These are phyloP conservation scores for Dalbergia oliveri DNA, from an alignment of 306 rosid genomes.

Conservation along the genomic window DNA sequence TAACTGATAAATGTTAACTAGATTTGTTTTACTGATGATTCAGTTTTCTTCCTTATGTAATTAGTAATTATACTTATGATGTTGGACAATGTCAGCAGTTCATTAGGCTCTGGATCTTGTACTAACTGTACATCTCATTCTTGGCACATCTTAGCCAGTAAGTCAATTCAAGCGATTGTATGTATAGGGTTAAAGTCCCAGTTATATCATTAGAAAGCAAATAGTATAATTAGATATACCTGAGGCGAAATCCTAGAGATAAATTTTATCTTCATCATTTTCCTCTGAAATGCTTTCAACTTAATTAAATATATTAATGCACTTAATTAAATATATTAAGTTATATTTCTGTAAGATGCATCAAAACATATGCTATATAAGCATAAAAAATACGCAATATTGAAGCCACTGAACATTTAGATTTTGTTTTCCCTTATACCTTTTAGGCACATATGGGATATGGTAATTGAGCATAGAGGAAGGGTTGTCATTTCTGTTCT, in stretches of 20 bases:
- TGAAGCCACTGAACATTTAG: background rate
- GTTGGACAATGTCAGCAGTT: background rate
- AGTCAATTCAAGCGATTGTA: background rate
- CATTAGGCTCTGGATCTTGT: background rate
- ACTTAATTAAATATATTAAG: too few species aligned
- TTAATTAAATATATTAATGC: too few species aligned
- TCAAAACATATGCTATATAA: background rate
- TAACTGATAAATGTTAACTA: too few species aligned
- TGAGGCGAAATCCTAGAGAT: background rate
- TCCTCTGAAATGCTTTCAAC: background rate
- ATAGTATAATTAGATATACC: background rate
- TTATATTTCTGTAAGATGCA: background rate
- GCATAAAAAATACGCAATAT: background rate
- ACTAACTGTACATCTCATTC: background rate
- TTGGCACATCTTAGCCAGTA: background rate
- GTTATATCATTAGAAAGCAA: background rate
- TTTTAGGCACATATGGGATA: background rate
- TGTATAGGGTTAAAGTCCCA: constrained; percentile 2
- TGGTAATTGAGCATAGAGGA: background rate
- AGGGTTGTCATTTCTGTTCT: background rate
- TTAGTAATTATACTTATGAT: background rate
- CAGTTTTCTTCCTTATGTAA: background rate
- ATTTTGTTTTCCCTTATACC: background rate
- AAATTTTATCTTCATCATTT: background rate
- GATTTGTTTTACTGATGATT: background rate